These are phyloP conservation scores for Sherardia arvensis DNA, from an alignment of 257 asterid genomes.

Conservation along the genomic window DNA sequence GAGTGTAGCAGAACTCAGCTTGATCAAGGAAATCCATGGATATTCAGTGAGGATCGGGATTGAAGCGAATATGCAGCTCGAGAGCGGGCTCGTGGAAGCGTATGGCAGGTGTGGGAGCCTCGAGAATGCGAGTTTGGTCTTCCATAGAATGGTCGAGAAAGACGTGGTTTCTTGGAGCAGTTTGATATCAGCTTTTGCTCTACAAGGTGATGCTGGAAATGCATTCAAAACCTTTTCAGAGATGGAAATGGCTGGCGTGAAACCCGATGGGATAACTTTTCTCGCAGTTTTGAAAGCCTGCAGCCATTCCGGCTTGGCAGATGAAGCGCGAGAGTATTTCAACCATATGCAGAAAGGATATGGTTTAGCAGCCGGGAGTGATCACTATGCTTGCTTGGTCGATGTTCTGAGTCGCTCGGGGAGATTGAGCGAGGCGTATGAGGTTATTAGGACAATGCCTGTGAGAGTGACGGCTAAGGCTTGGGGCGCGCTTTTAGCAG, in stretches of 20 bases:
- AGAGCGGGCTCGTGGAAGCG: slow-evolving; percentile 39
- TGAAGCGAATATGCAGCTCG: slow-evolving; percentile 24
- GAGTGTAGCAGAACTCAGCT: slow-evolving; percentile 22
- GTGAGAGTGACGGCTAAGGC: slow-evolving; percentile 40
- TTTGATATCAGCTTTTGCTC: slow-evolving; percentile 36
- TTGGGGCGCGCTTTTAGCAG: slow-evolving; percentile 49
- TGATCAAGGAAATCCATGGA: slow-evolving; percentile 35
- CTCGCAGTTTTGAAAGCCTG: slow-evolving; percentile 44
- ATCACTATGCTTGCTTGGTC: slow-evolving; percentile 40
- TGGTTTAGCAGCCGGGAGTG: slow-evolving; percentile 30
- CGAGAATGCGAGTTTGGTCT: slow-evolving; percentile 21
- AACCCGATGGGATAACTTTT: slow-evolving; percentile 37
- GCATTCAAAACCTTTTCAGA: slow-evolving; percentile 24
- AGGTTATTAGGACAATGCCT: slow-evolving; percentile 30
- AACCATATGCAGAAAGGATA: slow-evolving; percentile 18
- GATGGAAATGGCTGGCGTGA: slow-evolving; percentile 32
- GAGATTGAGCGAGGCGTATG: slow-evolving; percentile 33
- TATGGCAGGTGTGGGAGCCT: slow-evolving; percentile 45
- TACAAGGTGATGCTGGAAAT: slow-evolving; percentile 28
- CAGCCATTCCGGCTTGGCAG: slow-evolving; percentile 41
- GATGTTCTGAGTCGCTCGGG: slow-evolving; percentile 44
- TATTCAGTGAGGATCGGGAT: slow-evolving; percentile 25
- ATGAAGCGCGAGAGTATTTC: slow-evolving; percentile 30
- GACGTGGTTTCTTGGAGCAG: slow-evolving; percentile 51
- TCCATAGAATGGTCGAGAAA: slow-evolving; percentile 21